Percentiles rank a stretch among this genome's conserved stretches.
These are phyloP conservation scores for Sclerotinia trifoliorum DNA, from an alignment of 2,329 filamentous ascomycete species.

Conservation along the genomic window DNA sequence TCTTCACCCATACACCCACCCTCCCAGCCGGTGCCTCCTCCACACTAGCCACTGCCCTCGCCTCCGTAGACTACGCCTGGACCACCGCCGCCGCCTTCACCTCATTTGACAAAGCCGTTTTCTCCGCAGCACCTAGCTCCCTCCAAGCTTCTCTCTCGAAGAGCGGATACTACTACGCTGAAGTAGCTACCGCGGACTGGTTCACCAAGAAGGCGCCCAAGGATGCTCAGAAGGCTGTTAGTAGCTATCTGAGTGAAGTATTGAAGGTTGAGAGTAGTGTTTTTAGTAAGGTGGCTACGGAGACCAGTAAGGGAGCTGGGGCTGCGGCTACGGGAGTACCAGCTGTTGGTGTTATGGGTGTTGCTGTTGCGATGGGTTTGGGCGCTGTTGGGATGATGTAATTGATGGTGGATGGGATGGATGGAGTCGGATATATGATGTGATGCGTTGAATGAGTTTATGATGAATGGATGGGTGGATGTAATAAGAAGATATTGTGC, in stretches of 20 bases:
- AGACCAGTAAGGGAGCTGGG: conserved; percentile 24
- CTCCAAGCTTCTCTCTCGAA: conserved; percentile 23
- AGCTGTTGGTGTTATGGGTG: conserved; percentile 24
- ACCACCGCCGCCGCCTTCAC: neutral
- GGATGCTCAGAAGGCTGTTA: conserved; percentile 28
- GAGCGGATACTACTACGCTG: conserved; percentile 24
- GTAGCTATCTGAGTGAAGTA: conserved; percentile 24
- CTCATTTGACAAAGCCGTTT: conserved; percentile 24
- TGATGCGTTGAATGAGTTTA: conserved; percentile 2
- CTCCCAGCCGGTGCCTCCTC: conserved; percentile 30
- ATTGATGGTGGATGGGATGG: neutral
- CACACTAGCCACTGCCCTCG: conserved; percentile 26
- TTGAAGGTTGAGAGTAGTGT: conserved; percentile 18
- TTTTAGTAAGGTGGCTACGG: conserved; percentile 28
- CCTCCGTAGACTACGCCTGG: neutral
- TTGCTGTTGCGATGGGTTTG: conserved; percentile 22
- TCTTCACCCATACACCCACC: conserved; percentile 28
- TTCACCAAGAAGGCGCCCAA: conserved; percentile 31
- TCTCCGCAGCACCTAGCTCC: conserved; percentile 28
- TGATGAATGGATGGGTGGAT: neutral
- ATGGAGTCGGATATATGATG: neutral
- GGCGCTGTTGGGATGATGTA: conserved; percentile 14
- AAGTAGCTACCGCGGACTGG: conserved; percentile 28
- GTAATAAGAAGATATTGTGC: neutral
- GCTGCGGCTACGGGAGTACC: conserved; percentile 18